phyloP scores from a whole-genome alignment of 257 asterid species.

The Gardenia jasminoides region DNA sequence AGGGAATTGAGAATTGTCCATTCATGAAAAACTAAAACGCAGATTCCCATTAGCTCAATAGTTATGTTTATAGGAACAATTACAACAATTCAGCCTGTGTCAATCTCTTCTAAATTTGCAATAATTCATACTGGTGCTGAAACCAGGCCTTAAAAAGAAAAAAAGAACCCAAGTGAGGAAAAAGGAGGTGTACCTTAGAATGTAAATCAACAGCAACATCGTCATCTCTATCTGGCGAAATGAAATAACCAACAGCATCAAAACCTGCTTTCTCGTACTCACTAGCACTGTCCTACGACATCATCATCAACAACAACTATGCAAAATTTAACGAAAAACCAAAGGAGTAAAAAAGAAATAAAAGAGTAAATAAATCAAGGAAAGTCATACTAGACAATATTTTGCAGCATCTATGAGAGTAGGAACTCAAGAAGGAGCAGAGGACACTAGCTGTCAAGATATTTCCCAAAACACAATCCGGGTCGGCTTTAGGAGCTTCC shows the following conservation, averaged over 20 bases:
- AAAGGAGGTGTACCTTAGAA: slow-evolving; percentile 44
- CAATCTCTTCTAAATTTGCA: background rate
- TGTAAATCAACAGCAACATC: slow-evolving; percentile 75
- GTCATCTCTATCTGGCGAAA: slow-evolving; percentile 75
- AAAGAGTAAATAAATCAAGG: slow-evolving; percentile 3
- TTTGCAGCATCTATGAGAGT: slow-evolving; percentile 61
- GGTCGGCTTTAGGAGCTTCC: slow-evolving; percentile 83
- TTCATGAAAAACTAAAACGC: background rate
- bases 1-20: background rate
- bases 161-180: slow-evolving; percentile 5
- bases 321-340: too few relatives aligned
- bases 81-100: background rate
- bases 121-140: background rate
- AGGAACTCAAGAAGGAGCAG: slow-evolving; percentile 51
- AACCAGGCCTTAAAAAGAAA: background rate
- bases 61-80: too few relatives aligned
- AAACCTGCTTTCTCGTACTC: slow-evolving; percentile 71
- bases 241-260: slow-evolving; percentile 48
- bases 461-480: slow-evolving; percentile 80
- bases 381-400: slow-evolving; percentile 53
- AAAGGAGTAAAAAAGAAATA: slow-evolving; percentile 3
- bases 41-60: background rate
- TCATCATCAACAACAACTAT: slow-evolving; percentile 5
- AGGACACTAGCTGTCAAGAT: slow-evolving; percentile 79
- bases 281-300: slow-evolving; percentile 63